Base-by-base conservation (phyloP, 805 yeast genomes). In the Starmerella potacharoeniae region DNA sequence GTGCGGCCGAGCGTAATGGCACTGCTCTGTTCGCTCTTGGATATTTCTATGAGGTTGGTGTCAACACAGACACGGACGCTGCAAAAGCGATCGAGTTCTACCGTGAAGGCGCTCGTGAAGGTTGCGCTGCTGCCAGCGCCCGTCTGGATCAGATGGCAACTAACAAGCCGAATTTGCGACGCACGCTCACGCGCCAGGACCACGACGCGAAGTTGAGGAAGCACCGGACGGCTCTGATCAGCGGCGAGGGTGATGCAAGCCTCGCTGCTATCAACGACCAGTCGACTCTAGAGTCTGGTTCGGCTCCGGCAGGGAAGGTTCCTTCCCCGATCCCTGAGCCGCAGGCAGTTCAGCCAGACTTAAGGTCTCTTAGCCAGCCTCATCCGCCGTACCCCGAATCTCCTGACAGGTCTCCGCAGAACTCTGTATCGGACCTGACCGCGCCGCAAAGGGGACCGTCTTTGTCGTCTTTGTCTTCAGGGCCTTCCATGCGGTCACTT, bases 1-100 rank as follows among this genome's bases (percentile, higher is more conserved):
- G 84, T n/a, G 78, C 86, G 0, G 79, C 78, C 54, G 76, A 75
- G 30, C 83, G 82, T 29, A 72, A 80, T 53, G 71, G 77, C 1
- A 78, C 81, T 58, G 87, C 86, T 2, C 81, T 82, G 61, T 84
- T 79, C 64, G 84, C 86, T 42, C 65, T 85, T 41, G 91, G 86
- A 0, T 77, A 79, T 61, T 84, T 80, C 63, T 76, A 75, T 63
- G 87, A 82, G 62, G 79, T 76, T 48, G 90, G 90, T 1, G 74
- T 83, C 39, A 84, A 82, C 5, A 77, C 80, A 44, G 67, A 68
- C 5, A 66, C 66, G 30, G 73, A 78, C 65, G 17, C 68, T 13
- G 69, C 66, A 14, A 64, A 69, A 63, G 83, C 87, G 0, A 62
- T 63, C 42, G 68, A 69, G 51, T 80, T 78, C 70, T 83, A 80